Evolutionary conservation across 2,329 filamentous ascomycete genomes (phyloP), one percentile per base, ranked within the genome.

Genomic region (Lachnellula cervina): DNA sequence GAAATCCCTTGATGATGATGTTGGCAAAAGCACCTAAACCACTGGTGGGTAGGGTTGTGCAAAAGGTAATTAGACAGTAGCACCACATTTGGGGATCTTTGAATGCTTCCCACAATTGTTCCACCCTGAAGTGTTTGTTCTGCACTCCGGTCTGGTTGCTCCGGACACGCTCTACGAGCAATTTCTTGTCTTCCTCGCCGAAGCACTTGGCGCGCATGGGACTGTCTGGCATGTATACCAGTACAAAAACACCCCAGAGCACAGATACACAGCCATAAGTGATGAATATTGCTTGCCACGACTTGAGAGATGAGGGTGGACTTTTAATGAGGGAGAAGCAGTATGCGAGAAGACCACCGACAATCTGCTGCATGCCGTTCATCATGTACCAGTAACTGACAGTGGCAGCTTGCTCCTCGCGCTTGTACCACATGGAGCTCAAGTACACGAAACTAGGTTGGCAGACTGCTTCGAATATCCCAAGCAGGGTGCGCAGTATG

Each of bases 11-110:
- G 70, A 91, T 89, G 64, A 92, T 86, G 63, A 91, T 86, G 60
- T 86, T 86, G 52, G 86, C 83, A 67, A 90, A 91, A 0, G 83
- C 83, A 6, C 88, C 87, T 0, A 91, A 78, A 0, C 88, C 87
- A 19, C 81, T 84, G 0, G 87, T 90, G 0, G 87, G 88, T 1
- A 91, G 74, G 0, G 87, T 90, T 0, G 88, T 90, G 70, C 83
- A 87, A 21, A 91, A 74, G 52, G 55, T 50, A 14, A 57, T 53
- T 3, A 52, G 23, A 25, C 44, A 53, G 23, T 57, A 57, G 17
- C 55, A 57, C 37, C 80, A 88, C 38, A 77, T 78, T 69, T 90
- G 85, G 1, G 86, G 84, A 61, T 91, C 88, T 0, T 69, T 70
- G 1, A 83, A 64, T 5, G 76, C 75, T 62, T 84, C 81, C 1